phyloP scores from a whole-genome alignment of 768 basidiomycete genomes.

The Myochromella boudieri region DNA sequence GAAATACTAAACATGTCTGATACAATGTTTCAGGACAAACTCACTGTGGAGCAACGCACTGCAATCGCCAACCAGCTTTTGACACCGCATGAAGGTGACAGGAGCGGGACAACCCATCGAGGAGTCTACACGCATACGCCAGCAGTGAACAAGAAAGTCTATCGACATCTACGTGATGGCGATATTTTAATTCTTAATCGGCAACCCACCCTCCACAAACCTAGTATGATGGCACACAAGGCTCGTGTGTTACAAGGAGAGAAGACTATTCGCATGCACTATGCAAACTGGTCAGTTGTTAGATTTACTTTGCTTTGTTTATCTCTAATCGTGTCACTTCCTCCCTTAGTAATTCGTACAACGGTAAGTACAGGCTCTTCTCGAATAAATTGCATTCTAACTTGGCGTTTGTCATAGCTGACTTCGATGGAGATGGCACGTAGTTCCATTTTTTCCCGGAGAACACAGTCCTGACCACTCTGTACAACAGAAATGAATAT shows the following conservation, averaged over 20 bases:
- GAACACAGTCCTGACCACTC: conserved; percentile 13
- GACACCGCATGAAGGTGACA: conserved; percentile 83
- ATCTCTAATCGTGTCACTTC: conserved; percentile 15
- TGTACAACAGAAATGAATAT: conserved; percentile 94
- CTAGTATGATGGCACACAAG: conserved; percentile 98
- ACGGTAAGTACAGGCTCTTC: conserved; percentile 56
- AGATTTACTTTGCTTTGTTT: conserved; percentile 1
- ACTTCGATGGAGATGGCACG: conserved; percentile 90
- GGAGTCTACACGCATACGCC: conserved; percentile 77
- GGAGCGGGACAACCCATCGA: conserved; percentile 38
- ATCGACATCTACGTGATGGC: conserved; percentile 90
- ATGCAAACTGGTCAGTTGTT: conserved; percentile 94
- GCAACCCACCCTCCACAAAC: conserved; percentile 98
- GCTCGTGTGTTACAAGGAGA: conserved; percentile 91
- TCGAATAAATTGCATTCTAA: no score
- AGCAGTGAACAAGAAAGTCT: conserved; percentile 94
- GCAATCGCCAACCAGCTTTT: conserved; percentile 95
- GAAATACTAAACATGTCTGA: conserved; percentile 1
- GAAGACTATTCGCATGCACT: conserved; percentile 99
- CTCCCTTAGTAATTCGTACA: conserved; percentile 86
- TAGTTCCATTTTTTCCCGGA: conserved; percentile 6
- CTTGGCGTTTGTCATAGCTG: conserved; percentile 62
- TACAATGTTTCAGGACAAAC: conserved; percentile 60
- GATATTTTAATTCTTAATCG: conserved; percentile 96
- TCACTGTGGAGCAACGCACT: conserved; percentile 85